Evolutionary conservation across 1,284 basidiomycete genomes (phyloP), one percentile per base, ranked within the genome.

Genomic region (Ganoderma sp.): DNA sequence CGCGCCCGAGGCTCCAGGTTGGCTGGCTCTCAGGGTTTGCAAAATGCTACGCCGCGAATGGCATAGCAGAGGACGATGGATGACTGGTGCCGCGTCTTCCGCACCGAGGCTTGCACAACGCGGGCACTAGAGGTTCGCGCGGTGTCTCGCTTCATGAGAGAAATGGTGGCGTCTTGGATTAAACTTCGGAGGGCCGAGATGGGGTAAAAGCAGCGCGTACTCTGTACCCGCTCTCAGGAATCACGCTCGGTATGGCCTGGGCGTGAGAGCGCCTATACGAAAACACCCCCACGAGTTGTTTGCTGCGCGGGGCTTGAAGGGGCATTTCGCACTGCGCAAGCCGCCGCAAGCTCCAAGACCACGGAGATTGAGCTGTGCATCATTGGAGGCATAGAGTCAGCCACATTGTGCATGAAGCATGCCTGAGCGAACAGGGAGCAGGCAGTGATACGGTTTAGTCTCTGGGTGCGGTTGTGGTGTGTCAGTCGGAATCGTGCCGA

Each of bases 111-210:
- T 54, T 67, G 66, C 63, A 58, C 67, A 54, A 59, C 14, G 61
- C 59, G 63, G 39, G 59, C 60, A 59, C 37, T 15, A 61, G 63
- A 62, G 41, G 34, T 67, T 71, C 70, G 64, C 68, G 70, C 70
- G 70, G 66, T 67, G 42, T 41, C 64, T 71, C 67, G 68, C 70
- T 45, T 61, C 48, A 62, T 64, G 68, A 54, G 64, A 67, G 61
- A 19, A 39, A 41, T 61, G 22, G 59, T 56, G 66, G 64, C 68
- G 37, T 54, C 34, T 52, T 48, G 52, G 45, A 61, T 62, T 65
- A 66, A 71, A 63, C 68, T 52, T 68, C 61, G 67, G 52, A 56
- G 22, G 48, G 64, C 64, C 70, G 67, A 66, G 64, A 64, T 67
- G 61, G 25, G 70, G 70, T 66, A 69, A 66, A 57, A 22, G 62